Conservation (phyloP, 1,284 basidiomycete species). For the Naganishia liquefaciens region DNA sequence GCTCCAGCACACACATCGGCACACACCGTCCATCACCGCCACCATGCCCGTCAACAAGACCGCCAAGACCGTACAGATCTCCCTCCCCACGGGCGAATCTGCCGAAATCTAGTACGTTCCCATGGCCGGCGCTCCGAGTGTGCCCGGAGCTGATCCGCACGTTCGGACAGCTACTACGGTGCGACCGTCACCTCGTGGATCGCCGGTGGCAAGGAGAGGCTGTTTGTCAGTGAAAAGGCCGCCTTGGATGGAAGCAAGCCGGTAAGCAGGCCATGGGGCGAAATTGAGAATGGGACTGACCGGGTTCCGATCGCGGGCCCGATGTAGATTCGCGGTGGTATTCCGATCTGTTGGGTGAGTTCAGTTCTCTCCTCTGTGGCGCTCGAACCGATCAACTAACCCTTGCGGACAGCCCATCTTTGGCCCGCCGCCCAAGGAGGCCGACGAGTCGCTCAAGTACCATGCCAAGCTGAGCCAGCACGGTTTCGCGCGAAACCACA, state of each 20-base stretch:
- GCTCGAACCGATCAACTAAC: not conserved
- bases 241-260: slow-evolving; percentile 70
- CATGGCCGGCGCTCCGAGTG: not conserved
- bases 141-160: not conserved
- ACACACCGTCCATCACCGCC: not conserved
- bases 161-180: slow-evolving; percentile 62
- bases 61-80: slow-evolving; percentile 46
- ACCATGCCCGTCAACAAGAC: slow-evolving; percentile 50
- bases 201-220: slow-evolving; percentile 61
- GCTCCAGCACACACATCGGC: too few species aligned
- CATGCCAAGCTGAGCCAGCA: slow-evolving; percentile 75
- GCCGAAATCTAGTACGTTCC: slow-evolving; percentile 61
- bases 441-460: slow-evolving; percentile 57
- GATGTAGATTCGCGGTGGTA: slow-evolving; percentile 68
- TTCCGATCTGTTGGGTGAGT: slow-evolving; percentile 68
- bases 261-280: slow-evolving; percentile 34
- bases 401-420: slow-evolving; percentile 64
- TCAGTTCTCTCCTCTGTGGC: not conserved
- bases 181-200: slow-evolving; percentile 64
- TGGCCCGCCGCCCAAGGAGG: slow-evolving; percentile 61
- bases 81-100: slow-evolving; percentile 59
- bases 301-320: not conserved
- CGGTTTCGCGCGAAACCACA: slow-evolving; percentile 75
- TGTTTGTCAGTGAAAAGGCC: slow-evolving; percentile 81
- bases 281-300: not conserved